Evolutionary conservation across 345 rosid genomes (phyloP).

Genomic region (Erodium maritimum): DNA sequence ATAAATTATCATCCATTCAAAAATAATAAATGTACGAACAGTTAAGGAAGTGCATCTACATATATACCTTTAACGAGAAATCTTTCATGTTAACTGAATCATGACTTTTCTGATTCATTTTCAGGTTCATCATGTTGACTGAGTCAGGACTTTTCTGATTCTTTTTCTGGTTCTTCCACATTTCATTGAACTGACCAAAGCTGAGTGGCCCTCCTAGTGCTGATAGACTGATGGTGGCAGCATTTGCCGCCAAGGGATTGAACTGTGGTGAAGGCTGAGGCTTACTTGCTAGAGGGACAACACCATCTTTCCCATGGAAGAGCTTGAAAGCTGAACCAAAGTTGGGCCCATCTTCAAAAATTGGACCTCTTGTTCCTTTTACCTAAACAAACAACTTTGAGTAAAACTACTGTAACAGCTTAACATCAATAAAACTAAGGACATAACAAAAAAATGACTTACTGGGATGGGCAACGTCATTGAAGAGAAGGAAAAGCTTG

Average conservation of each 20-base stretch:
- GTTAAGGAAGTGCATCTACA: background rate
- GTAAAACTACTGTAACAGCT: background rate
- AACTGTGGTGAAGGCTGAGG: slow-evolving; percentile 40
- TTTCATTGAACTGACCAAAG: slow-evolving; percentile 56
- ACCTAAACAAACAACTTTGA: slow-evolving; percentile 17
- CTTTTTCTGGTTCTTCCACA: slow-evolving; percentile 55
- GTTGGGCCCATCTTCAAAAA: slow-evolving; percentile 80
- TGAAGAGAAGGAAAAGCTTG: slow-evolving; percentile 53
- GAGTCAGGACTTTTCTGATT: slow-evolving; percentile 27
- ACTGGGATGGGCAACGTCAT: slow-evolving; percentile 37
- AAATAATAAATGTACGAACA: too few species aligned
- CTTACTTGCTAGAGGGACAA: slow-evolving; percentile 54
- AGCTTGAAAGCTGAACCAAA: slow-evolving; percentile 62
- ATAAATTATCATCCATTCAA: too few species aligned
- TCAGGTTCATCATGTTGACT: slow-evolving; percentile 50
- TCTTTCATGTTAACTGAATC: slow-evolving; percentile 38
- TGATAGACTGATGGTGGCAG: slow-evolving; percentile 74
- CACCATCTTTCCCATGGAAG: slow-evolving; percentile 81
- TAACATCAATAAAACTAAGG: background rate
- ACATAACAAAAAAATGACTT: slow-evolving; percentile 1
- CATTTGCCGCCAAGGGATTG: slow-evolving; percentile 55
- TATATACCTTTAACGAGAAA: slow-evolving; percentile 43
- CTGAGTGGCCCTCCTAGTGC: slow-evolving; percentile 66
- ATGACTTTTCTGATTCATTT: slow-evolving; percentile 25
- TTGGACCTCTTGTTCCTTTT: slow-evolving; percentile 65